phyloP scores from a whole-genome alignment of 225 moss, liverwort and hornwort genomes.

The Neckera pumila region DNA sequence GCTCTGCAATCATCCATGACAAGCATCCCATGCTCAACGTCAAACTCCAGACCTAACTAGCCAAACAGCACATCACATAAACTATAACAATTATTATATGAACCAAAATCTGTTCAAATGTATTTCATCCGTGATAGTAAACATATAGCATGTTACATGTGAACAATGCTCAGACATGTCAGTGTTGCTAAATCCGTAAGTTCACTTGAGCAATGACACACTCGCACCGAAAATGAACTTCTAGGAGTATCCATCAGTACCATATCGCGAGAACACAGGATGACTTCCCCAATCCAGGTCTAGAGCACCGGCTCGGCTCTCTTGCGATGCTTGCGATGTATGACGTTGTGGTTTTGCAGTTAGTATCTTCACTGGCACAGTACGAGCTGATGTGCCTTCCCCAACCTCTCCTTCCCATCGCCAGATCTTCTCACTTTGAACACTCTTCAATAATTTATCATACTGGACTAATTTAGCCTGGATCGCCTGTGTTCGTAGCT shows the following conservation, averaged over 20 bases:
- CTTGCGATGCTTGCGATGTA: slow-evolving; percentile 54
- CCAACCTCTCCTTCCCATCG: slow-evolving; percentile 35
- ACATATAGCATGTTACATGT: slow-evolving; percentile 18
- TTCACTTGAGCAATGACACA: slow-evolving; percentile 17
- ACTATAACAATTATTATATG: background rate
- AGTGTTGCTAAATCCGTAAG: slow-evolving; percentile 3
- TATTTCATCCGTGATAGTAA: slow-evolving; percentile 23
- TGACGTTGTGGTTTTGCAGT: slow-evolving; percentile 42
- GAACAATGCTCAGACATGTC: slow-evolving; percentile 10
- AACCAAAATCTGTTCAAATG: background rate
- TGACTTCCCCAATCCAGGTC: slow-evolving; percentile 85
- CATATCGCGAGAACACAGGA: slow-evolving; percentile 97
- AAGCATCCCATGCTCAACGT: slow-evolving; percentile 17
- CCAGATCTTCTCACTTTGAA: slow-evolving; percentile 55
- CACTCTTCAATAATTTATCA: slow-evolving; percentile 52
- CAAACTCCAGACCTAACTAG: slow-evolving; percentile 15
- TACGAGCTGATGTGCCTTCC: slow-evolving; percentile 74
- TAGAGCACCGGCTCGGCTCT: slow-evolving; percentile 54
- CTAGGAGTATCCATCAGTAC: slow-evolving; percentile 65
- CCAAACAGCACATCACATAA: slow-evolving; percentile 4
- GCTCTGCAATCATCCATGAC: slow-evolving; percentile 19
- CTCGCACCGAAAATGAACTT: slow-evolving; percentile 42
- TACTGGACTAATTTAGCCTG: slow-evolving; percentile 48
- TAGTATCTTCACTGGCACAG: slow-evolving; percentile 53
- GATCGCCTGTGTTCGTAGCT: slow-evolving; percentile 67